Evolutionary conservation across 2,329 filamentous ascomycete genomes (phyloP).

Genomic region (Chaetomiaceae sp.): DNA sequence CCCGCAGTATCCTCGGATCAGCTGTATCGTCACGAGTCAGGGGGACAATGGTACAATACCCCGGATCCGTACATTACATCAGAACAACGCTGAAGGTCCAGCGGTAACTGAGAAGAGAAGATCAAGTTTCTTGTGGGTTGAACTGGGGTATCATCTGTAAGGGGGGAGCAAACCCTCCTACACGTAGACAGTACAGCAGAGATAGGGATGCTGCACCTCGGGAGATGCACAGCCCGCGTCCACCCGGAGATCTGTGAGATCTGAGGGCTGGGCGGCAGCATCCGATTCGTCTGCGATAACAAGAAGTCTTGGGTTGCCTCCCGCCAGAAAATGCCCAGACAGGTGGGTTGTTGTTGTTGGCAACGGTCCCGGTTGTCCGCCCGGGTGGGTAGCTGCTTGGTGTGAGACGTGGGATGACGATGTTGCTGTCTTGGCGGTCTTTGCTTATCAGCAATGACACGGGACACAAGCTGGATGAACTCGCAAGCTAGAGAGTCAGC

Average conservation of each 20-base stretch:
- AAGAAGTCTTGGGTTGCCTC: conserved; percentile 4
- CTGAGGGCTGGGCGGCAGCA: conserved; percentile 10
- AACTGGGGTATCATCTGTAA: neutral
- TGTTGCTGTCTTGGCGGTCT: neutral
- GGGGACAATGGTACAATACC: too few species aligned
- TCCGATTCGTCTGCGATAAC: conserved; percentile 15
- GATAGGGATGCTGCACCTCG: conserved; percentile 1
- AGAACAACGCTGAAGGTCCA: too few species aligned
- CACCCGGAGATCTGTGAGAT: conserved; percentile 16
- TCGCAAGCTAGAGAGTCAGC: neutral
- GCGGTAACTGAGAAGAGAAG: neutral
- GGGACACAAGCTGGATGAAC: neutral
- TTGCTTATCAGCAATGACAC: neutral
- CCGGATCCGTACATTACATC: too few species aligned
- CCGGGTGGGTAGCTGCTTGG: neutral
- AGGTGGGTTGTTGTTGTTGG: neutral
- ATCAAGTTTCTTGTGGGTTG: neutral
- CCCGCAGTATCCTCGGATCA: neutral
- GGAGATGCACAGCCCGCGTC: conserved; percentile 1
- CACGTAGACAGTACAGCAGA: neutral
- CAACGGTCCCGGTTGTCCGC: neutral
- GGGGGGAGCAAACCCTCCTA: too few species aligned
- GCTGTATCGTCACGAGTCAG: too few species aligned
- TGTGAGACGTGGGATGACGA: neutral
- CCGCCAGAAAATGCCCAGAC: neutral